Base-by-base conservation (phyloP, 1,284 basidiomycete species). In the Pholiota adiposa region DNA sequence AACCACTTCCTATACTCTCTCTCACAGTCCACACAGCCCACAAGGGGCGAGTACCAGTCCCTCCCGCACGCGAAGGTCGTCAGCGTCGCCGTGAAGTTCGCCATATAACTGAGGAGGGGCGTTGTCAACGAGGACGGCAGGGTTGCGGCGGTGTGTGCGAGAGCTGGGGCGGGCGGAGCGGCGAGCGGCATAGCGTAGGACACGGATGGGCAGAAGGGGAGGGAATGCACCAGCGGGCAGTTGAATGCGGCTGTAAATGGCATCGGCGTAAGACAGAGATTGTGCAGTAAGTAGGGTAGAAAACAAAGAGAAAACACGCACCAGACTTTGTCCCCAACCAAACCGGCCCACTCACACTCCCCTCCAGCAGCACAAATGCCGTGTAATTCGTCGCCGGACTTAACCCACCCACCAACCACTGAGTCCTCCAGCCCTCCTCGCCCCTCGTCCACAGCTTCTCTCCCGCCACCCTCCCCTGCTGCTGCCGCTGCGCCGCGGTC, bases 1-100 rank as follows among this genome's bases (percentile, higher is more conserved):
- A 94, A 80, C 93, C 93, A 96, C 50, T 81, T 79, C 18, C 92
- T 82, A 69, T 95, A 96, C 16, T 85, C 85, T 25, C 75, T 68
- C 64, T 90, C 87, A 69, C 93, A 95, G 72, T 92, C 89, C 11
- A 84, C 79, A 68, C 93, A 96, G 1, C 84, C 82, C 19, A 91
- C 85, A 4, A 94, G 75, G 1, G 89, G 90, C 8, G 91, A 93
- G 75, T 94, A 96, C 50, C 81, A 70, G 71, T 94, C 93, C 23
- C 92, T 81, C 3, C 93, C 93, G 68, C 93, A 95, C 1, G 91
- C 85, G 63, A 86, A 84, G 2, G 89, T 87, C 14, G 82, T 79
- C 18, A 96, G 83, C 14, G 85, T 83, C 0, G 81, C 80, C 1
- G 91, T 89, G 73, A 95, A 93, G 68, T 92, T 91, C 31, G 87